Evolutionary conservation across 176 grass and related monocot genomes (phyloP), one percentile per base, ranked within the genome.

Genomic region (Avena eriantha): DNA sequence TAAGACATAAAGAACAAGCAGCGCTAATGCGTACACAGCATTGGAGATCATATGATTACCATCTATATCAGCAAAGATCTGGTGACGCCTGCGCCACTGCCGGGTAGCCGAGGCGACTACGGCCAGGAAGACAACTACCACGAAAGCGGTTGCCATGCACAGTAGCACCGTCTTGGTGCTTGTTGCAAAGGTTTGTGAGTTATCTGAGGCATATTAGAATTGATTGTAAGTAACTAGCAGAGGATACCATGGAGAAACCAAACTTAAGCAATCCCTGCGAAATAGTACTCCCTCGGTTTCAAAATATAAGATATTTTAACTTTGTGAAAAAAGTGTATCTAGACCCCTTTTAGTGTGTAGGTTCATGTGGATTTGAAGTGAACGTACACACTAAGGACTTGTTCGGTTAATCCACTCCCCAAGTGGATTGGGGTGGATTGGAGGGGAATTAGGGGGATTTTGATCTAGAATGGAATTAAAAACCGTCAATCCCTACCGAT

Each of bases 11-110:
- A 78, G 26, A 76, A 76, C 23, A 76, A 76, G 47, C 63, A 65
- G 19, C 12, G 45, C 49, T 57, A 7, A 73, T 17, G 76, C 17
- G 9, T 70, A 82, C 53, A 45, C 35, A 69, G 0, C n/a, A 23
- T 60, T 85, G 8, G 31, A 63, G 60, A 79, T 7, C 59, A 56
- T 36, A 66, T 90, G 73, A 50, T 76, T 85, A 98, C 96, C 96
- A 41, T 95, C 90, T 74, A 92, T 63, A 81, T 94, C 81, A 78
- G 88, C 94, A 80, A 98, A 98, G 21, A 95, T 82, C n/a, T 89
- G 96, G 56, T 88, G 84, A 21, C 53, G 84, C 82, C n/a, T 89
- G 49, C 84, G 84, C 24, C 56, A 70, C n/a, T 49, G 87, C 69
- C 54, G 39, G 84, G 85, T 46, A 85, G 92, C 12, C 48, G 69